Evolutionary conservation across 2,329 filamentous ascomycete species (phyloP).

Genomic region (Botrytis squamosa): DNA sequence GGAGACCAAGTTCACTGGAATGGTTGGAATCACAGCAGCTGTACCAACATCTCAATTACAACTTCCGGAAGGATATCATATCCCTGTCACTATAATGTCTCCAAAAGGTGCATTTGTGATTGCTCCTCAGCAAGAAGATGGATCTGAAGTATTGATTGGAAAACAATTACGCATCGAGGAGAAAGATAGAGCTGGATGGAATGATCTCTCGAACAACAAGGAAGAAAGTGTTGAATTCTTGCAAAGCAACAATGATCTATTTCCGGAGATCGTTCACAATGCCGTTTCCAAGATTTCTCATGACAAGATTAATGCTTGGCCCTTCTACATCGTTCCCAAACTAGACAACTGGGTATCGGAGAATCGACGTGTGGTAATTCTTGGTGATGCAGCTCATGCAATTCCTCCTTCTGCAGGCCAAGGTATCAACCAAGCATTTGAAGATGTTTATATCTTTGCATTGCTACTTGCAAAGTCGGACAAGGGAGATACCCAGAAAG

Average conservation of each 20-base stretch:
- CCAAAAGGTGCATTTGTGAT: constrained; percentile 49
- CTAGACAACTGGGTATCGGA: constrained; percentile 45
- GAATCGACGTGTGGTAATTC: constrained; percentile 43
- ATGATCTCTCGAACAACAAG: constrained; percentile 43
- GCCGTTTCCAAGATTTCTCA: constrained; percentile 40
- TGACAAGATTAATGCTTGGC: constrained; percentile 46
- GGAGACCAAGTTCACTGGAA: constrained; percentile 51
- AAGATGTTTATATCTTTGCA: constrained; percentile 50
- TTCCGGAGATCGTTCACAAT: constrained; percentile 42
- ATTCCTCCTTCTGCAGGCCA: constrained; percentile 50
- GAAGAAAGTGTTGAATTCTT: constrained; percentile 41
- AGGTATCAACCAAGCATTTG: constrained; percentile 49
- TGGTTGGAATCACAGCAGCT: constrained; percentile 42
- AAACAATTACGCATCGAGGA: constrained; percentile 44
- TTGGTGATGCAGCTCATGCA: constrained; percentile 51
- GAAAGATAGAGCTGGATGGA: constrained; percentile 46
- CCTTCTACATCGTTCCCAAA: constrained; percentile 46
- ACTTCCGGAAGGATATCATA: constrained; percentile 26
- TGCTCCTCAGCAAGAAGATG: constrained; percentile 49
- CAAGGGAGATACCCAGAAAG: constrained; percentile 33
- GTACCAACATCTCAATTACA: constrained; percentile 29
- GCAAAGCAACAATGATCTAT: constrained; percentile 39
- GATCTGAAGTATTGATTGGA: constrained; percentile 50
- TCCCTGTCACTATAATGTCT: constrained; percentile 30
- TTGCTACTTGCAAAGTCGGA: constrained; percentile 40